These are phyloP conservation scores for Lipomyces starkeyi DNA, from an alignment of 805 yeast species.

Conservation along the genomic window DNA sequence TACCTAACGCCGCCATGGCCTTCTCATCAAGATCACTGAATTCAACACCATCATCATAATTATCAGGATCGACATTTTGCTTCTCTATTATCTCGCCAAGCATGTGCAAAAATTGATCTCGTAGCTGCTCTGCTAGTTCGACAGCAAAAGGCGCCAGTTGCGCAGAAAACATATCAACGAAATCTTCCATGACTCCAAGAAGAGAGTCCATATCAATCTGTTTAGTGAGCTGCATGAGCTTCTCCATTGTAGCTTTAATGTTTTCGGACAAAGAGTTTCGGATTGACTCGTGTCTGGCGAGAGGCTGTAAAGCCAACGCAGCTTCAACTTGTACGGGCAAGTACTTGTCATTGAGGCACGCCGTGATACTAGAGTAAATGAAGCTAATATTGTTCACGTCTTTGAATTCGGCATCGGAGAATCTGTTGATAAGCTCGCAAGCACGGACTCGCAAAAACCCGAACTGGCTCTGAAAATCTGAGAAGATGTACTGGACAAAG, in stretches of 20 bases:
- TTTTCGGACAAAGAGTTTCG: conserved; percentile 69
- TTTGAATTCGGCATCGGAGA: conserved; percentile 66
- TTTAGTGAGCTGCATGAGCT: conserved; percentile 72
- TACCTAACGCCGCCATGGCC: conserved; percentile 80
- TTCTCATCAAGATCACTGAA: conserved; percentile 59
- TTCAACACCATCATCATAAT: conserved; percentile 50
- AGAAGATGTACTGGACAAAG: conserved; percentile 66
- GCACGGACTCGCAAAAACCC: conserved; percentile 72
- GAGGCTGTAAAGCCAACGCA: conserved; percentile 83
- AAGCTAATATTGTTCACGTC: conserved; percentile 64
- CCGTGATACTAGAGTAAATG: conserved; percentile 49
- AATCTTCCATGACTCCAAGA: conserved; percentile 91
- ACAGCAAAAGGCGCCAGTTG: conserved; percentile 90
- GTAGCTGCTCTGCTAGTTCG: conserved; percentile 58
- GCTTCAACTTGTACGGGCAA: conserved; percentile 84
- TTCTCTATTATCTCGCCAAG: conserved; percentile 71
- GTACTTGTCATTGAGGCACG: conserved; percentile 55
- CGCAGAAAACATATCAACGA: conserved; percentile 85
- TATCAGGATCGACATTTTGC: conserved; percentile 50
- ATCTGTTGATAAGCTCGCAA: conserved; percentile 56
- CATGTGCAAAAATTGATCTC: conserved; percentile 69
- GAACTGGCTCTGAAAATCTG: conserved; percentile 66
- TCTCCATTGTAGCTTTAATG: conserved; percentile 83
- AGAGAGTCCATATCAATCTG: conserved; percentile 86
- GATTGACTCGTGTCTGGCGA: conserved; percentile 67